Base-by-base conservation (phyloP, 345 rosid genomes). In the Garcia nutans region DNA sequence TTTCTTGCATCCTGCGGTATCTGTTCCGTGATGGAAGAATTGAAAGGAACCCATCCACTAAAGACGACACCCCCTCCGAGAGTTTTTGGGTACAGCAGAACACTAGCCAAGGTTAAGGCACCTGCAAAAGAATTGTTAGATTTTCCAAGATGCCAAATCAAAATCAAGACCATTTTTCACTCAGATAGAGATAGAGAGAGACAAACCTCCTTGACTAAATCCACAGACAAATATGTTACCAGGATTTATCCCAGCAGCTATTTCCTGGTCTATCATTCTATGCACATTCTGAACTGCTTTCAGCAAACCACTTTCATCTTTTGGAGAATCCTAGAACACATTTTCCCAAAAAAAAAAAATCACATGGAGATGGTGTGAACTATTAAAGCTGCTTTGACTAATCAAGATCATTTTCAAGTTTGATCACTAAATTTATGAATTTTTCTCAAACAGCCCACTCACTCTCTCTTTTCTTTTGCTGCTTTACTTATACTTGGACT, bases 31-130 rank as follows among this genome's bases (percentile, higher is more conserved):
- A 81, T 0, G 28, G 94, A 88, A 68, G 91, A 81, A 85, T 72
- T 89, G 68, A 94, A 86, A 64, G 98, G 97, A 83, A 90, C 84
- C 93, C 97, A 92, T 78, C 98, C 97, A 37, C 97, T 94, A 65
- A 89, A 86, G 63, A 92, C 83, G 28, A 90, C 91, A 19, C 89
- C 93, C 24, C 96, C 97, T 84, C 98, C 95, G 33, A 94, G 89
- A 68, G 89, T 81, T 82, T 83, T 88, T 5, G 93, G 94, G 83
- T 94, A 91, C 31, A 89, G 85, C 49, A 94, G 85, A 82, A 88
- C 87, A 79, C 93, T 89, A 44, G 97, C 86, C 87, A 94, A 80
- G 62, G 97, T 85, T 82, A 94, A 88, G 55, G 97, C 97, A 52
- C 96, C 97, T 91, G 86, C 75, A 70, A 70, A 76, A 57, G 41